Evolutionary conservation across 495 filamentous ascomycete species (phyloP), one percentile per base, ranked within the genome.

Genomic region (Xylaria sp.): DNA sequence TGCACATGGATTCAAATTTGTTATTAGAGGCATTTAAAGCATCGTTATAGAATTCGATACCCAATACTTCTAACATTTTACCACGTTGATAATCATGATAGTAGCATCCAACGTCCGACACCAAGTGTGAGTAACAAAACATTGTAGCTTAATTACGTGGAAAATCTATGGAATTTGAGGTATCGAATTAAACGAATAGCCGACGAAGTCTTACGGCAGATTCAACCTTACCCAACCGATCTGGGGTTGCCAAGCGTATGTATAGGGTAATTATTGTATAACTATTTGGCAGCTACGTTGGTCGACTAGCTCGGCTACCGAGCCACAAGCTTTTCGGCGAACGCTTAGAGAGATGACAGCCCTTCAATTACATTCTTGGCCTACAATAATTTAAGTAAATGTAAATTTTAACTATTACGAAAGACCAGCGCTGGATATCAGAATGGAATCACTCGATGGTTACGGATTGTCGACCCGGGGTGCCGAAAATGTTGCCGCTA

Each of bases 401-500:
- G 6, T 41, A 5, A 41, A 7, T 41, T 41, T 12, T 12, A 41
- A n/a, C n/a, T n/a, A n/a, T n/a, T n/a, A n/a, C n/a, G n/a, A n/a
- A n/a, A n/a, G n/a, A n/a, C n/a, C 14, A 46, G 11, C 11, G 14
- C 11, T 5, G 11, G 3, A 17, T 19, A 19, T 46, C 17, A 19
- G 14, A 19, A 46, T 46, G 43, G 43, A 46, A 19, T 46, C 43
- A 5, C 43, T 46, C 43, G 43, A 46, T 46, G 43, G 17, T 5
- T 46, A 46, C 5, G 43, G 43, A 46, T 46, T 46, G 43, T 46
- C 43, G 5, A 46, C 43, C 11, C 48, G 48, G 15, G 48, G 48
- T 26, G 48, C 48, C 24, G 65, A 19, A 14, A 69, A 69, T 33
- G 67, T 69, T 8, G 67, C 53, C 1, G 41, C 24, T 0, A 69